These are phyloP conservation scores for Camelina hispida DNA, from an alignment of 345 rosid species.

Conservation along the genomic window DNA sequence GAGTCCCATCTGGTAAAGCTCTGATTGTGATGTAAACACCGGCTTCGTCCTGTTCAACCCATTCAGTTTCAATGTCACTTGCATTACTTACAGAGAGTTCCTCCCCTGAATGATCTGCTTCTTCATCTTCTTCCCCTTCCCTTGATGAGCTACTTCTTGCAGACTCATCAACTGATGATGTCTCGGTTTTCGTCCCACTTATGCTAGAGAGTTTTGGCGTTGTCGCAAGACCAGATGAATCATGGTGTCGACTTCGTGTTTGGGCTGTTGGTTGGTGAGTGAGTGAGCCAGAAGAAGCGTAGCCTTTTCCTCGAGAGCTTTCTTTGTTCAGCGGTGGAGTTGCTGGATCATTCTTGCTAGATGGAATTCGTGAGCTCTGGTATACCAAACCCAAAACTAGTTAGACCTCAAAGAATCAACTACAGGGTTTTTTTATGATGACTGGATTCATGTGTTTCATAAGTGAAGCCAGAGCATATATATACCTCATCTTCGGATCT, in stretches of 20 bases:
- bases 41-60: conserved; percentile 96
- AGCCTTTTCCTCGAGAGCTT: conserved; percentile 59
- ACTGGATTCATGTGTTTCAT: conserved; percentile 57
- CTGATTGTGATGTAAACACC: conserved; percentile 94
- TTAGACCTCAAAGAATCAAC: conserved; percentile 7
- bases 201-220: conserved; percentile 75
- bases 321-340: conserved; percentile 87
- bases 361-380: conserved; percentile 64
- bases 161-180: conserved; percentile 78
- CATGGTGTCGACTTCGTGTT: conserved; percentile 48
- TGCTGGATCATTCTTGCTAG: conserved; percentile 68
- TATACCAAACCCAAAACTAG: not conserved
- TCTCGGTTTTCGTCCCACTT: conserved; percentile 72
- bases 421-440: conserved; percentile 53
- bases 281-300: conserved; percentile 71
- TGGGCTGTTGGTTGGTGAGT: conserved; percentile 53
- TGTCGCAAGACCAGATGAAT: conserved; percentile 64
- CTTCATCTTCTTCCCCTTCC: conserved; percentile 45
- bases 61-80: conserved; percentile 86
- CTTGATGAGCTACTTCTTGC: conserved; percentile 75
- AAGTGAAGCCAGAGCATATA: conserved; percentile 25
- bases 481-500: conserved; percentile 76
- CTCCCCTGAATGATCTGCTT: conserved; percentile 56
- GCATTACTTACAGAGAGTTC: conserved; percentile 91
- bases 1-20: conserved; percentile 72